phyloP scores from a whole-genome alignment of 768 basidiomycete genomes.

The Pleurotus tuoliensis region DNA sequence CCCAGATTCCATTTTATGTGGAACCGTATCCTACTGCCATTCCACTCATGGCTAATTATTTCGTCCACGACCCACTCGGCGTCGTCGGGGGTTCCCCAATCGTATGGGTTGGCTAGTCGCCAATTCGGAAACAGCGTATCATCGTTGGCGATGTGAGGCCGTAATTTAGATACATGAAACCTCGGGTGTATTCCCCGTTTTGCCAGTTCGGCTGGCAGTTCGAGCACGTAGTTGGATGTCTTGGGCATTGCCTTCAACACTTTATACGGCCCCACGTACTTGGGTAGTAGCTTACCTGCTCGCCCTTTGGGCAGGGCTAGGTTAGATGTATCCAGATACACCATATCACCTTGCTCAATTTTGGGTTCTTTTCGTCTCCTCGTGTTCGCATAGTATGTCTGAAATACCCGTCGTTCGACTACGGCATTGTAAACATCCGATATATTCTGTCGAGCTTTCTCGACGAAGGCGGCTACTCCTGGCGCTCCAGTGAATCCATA shows the following conservation, averaged over 20 bases:
- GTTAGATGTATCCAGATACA: conserved; percentile 34
- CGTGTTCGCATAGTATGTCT: conserved; percentile 27
- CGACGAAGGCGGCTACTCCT: conserved; percentile 21
- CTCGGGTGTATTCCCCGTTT: conserved; percentile 23
- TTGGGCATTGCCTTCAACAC: conserved; percentile 16
- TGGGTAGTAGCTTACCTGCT: conserved; percentile 30
- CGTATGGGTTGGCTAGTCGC: conserved; percentile 24
- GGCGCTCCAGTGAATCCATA: background rate
- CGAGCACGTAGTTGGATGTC: conserved; percentile 23
- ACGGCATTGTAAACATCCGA: conserved; percentile 25
- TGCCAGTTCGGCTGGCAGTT: conserved; percentile 20
- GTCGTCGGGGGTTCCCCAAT: conserved; percentile 28
- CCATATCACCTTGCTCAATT: conserved; percentile 20
- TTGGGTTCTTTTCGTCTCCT: conserved; percentile 10
- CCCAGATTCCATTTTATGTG: conserved; percentile 27
- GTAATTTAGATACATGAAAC: conserved; percentile 31
- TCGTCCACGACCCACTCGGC: conserved; percentile 35
- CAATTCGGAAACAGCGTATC: conserved; percentile 31
- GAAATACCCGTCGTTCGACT: conserved; percentile 24
- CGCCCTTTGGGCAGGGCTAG: conserved; percentile 27
- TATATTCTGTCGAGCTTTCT: conserved; percentile 10
- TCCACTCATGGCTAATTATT: conserved; percentile 23
- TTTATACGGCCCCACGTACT: conserved; percentile 34
- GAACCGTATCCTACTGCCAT: conserved; percentile 14
- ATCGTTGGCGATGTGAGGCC: conserved; percentile 25